phyloP scores from a whole-genome alignment of 169 alveolate species.

The Eimeria necatrix region DNA sequence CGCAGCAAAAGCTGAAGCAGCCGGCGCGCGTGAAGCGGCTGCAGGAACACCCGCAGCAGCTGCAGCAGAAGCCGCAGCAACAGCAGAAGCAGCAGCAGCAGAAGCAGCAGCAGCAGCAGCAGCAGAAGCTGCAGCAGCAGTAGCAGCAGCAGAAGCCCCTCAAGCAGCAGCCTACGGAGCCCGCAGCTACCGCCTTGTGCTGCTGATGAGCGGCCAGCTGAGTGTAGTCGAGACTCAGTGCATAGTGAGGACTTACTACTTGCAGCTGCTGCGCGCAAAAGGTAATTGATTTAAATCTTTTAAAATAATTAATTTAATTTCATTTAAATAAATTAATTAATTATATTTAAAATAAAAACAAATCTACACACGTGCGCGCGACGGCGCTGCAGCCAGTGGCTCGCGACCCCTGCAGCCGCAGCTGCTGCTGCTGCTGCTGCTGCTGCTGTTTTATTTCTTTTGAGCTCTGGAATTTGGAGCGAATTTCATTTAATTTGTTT shows the following conservation, averaged over 20 bases:
- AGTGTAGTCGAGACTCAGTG: not conserved
- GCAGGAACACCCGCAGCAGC: not conserved
- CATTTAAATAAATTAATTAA: no score
- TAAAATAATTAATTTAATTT: no score
- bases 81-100: not conserved
- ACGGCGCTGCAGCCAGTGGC: not conserved
- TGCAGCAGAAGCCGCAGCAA: not conserved
- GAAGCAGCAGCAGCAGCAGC: not conserved
- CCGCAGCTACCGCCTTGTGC: not conserved
- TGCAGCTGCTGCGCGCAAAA: not conserved
- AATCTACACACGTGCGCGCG: not conserved
- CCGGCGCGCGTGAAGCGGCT: not conserved
- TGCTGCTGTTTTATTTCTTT: no score
- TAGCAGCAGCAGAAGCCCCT: not conserved
- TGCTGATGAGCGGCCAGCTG: constrained; percentile 35
- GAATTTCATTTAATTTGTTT: no score
- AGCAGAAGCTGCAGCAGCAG: not conserved
- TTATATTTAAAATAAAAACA: no score
- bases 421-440: no score
- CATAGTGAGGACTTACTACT: not conserved
- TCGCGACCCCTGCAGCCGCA: no score
- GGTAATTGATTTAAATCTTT: not conserved
- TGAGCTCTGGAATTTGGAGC: no score
- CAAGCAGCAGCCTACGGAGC: not conserved
- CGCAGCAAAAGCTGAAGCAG: not conserved